Conservation (phyloP, 2,329 filamentous ascomycete genomes). For the Pseudogymnoascus sp. region DNA sequence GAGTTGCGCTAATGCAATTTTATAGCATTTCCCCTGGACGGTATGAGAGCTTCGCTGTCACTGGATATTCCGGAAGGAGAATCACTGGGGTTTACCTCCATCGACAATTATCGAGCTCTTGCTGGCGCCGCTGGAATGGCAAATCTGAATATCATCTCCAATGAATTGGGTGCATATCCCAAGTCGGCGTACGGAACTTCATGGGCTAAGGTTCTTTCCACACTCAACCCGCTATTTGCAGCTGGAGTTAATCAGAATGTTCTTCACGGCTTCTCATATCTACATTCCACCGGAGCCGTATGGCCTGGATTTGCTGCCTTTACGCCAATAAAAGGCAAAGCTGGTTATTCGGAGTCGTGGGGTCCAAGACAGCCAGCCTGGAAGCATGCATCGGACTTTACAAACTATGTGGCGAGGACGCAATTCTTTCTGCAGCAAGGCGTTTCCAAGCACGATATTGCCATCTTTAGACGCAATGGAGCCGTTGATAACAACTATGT, state of each 20-base stretch:
- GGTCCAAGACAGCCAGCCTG: slow-evolving; percentile 10
- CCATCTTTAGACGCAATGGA: slow-evolving; percentile 9
- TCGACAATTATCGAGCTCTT: slow-evolving; percentile 12
- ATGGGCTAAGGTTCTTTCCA: slow-evolving; percentile 10
- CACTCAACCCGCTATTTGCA: slow-evolving; percentile 8
- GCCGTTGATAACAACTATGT: slow-evolving; percentile 8
- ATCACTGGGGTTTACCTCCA: neutral
- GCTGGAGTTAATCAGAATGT: slow-evolving; percentile 9
- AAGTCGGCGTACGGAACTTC: slow-evolving; percentile 12
- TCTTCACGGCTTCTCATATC: slow-evolving; percentile 7
- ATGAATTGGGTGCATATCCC: slow-evolving; percentile 10
- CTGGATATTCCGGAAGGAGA: neutral
- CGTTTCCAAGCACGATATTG: slow-evolving; percentile 10
- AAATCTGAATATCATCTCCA: slow-evolving; percentile 11
- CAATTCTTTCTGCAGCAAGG: slow-evolving; percentile 11
- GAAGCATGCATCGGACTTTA: neutral
- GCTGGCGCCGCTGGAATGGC: slow-evolving; percentile 11
- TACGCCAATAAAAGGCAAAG: neutral
- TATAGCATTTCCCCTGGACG: neutral
- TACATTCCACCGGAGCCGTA: neutral
- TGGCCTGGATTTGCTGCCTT: slow-evolving; percentile 11
- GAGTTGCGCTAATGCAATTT: neutral
- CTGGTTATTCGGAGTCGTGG: slow-evolving; percentile 10
- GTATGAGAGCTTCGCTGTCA: neutral
- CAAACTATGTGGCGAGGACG: slow-evolving; percentile 10